Base-by-base conservation (phyloP, 441 rosid species). In the Pelargonium australe region DNA sequence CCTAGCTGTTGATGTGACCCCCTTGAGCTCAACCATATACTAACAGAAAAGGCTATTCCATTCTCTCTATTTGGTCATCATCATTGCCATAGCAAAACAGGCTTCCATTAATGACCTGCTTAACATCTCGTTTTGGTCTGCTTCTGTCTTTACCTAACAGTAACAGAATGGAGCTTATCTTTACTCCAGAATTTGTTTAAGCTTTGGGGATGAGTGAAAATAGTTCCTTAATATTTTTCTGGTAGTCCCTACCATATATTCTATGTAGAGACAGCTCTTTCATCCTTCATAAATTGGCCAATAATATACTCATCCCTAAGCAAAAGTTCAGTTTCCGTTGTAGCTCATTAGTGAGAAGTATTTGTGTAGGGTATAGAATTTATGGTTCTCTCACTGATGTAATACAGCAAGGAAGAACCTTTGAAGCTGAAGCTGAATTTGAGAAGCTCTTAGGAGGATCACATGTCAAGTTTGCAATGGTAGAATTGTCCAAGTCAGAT, bases 351-450 rank as follows among this genome's bases (percentile, higher is more conserved):
- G 57, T 31, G 2, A 31, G 34, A 2, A 31, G 57, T 51, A 17
- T 51, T 51, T 5, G 16, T 51, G 14, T 12, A 51, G 57, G 57
- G 57, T 6, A 51, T 51, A 51, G 1, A 51, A 51, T 51, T 44
- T 44, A 13, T 5, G 6, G 14, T 65, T 68, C 57, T 63, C 43
- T 70, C 68, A 14, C 28, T 78, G 73, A 43, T 77, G 41, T 81
- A 63, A 70, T 72, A 72, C 83, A 91, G 97, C 84, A 85, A 89
- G 98, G 97, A 78, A 86, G 85, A 85, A 84, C 41, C 61, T 79
- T 81, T 71, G 96, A 93, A 78, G 96, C 95, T 25, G 97, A 93
- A 85, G 78, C 82, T 72, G 96, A 85, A 80, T 87, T 85, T 60
- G 89, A 89, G 86, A 88, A 82, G 83, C 92, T 91, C 49, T 85